Conservation (phyloP, 495 filamentous ascomycete genomes). For the Penicillium arizonense region DNA sequence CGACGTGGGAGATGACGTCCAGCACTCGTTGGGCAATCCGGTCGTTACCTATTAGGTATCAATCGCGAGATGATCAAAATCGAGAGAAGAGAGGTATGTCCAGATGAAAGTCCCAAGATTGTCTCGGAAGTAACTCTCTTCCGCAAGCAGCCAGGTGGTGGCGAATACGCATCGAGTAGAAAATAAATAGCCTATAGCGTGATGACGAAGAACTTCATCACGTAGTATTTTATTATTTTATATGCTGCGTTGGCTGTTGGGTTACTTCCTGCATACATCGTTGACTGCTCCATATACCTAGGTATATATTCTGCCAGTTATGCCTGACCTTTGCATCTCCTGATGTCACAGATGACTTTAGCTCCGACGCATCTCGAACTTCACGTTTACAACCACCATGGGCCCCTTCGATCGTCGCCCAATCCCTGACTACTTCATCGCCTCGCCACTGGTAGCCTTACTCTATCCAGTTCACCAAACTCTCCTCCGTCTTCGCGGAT, state of each 20-base stretch:
- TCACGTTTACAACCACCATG: slow-evolving; percentile 23
- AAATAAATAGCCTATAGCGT: slow-evolving; percentile 1
- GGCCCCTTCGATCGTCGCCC: slow-evolving; percentile 50
- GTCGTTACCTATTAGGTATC: too few species aligned
- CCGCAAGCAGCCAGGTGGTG: slow-evolving; percentile 28
- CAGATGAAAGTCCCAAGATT: not conserved
- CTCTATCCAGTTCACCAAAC: slow-evolving; percentile 57
- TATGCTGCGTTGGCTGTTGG: too few species aligned
- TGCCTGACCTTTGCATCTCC: not conserved
- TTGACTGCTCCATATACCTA: too few species aligned
- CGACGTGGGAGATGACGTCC: too few species aligned
- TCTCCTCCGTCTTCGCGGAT: slow-evolving; percentile 61
- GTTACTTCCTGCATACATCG: too few species aligned
- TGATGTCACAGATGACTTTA: slow-evolving; percentile 9
- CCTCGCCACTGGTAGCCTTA: slow-evolving; percentile 49
- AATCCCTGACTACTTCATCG: slow-evolving; percentile 43
- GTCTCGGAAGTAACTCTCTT: slow-evolving; percentile 1
- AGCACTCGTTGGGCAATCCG: too few species aligned
- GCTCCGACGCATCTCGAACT: not conserved
- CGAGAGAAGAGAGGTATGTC: slow-evolving; percentile 1
- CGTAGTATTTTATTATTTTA: too few species aligned
- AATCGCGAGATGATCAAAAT: not conserved
- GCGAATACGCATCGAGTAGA: slow-evolving; percentile 18
- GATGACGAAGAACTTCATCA: too few species aligned
- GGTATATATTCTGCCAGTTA: too few species aligned